Percentiles rank a stretch among this genome's conserved stretches.
Evolutionary conservation across 305 asterid genomes (phyloP).

Genomic region (Solanum chacoense): DNA sequence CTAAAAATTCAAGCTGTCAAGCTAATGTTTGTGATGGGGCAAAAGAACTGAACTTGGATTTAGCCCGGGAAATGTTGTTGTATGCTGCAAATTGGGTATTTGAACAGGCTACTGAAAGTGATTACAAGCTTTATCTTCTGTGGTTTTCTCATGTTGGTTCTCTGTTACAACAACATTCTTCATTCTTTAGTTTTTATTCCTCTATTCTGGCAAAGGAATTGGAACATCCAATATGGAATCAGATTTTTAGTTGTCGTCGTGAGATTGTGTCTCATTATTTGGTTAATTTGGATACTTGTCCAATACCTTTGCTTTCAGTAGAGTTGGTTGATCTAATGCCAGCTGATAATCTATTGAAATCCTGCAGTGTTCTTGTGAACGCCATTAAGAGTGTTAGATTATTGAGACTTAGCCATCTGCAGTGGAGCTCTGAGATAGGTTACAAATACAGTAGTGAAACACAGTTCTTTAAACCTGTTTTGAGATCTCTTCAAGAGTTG

Average conservation of each 20-base stretch:
- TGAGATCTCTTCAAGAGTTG: conserved; percentile 37
- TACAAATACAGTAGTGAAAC: conserved; percentile 12
- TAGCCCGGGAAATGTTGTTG: conserved; percentile 39
- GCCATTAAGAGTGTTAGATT: conserved; percentile 40
- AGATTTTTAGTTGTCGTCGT: conserved; percentile 31
- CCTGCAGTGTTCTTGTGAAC: conserved; percentile 30
- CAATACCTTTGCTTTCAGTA: conserved; percentile 46
- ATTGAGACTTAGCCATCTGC: conserved; percentile 62
- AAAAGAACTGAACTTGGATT: conserved; percentile 25
- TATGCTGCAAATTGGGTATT: conserved; percentile 90
- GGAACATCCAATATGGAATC: conserved; percentile 69
- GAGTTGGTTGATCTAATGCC: conserved; percentile 30
- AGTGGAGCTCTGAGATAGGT: conserved; percentile 57
- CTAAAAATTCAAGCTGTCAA: conserved; percentile 19
- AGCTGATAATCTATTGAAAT: conserved; percentile 24
- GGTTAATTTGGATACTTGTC: conserved; percentile 14
- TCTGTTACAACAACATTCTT: conserved; percentile 34
- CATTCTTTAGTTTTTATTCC: conserved; percentile 39
- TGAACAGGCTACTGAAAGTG: conserved; percentile 78
- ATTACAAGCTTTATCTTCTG: conserved; percentile 48
- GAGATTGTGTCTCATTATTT: conserved; percentile 29
- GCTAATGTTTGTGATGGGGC: conserved; percentile 13
- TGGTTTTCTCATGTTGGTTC: conserved; percentile 75
- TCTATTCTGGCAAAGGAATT: conserved; percentile 40
- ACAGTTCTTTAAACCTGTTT: conserved; percentile 28